Percentiles rank a stretch among this genome's conserved stretches.
phyloP scores from a whole-genome alignment of 2,329 filamentous ascomycete species.

The Grosmannia penicillata region DNA sequence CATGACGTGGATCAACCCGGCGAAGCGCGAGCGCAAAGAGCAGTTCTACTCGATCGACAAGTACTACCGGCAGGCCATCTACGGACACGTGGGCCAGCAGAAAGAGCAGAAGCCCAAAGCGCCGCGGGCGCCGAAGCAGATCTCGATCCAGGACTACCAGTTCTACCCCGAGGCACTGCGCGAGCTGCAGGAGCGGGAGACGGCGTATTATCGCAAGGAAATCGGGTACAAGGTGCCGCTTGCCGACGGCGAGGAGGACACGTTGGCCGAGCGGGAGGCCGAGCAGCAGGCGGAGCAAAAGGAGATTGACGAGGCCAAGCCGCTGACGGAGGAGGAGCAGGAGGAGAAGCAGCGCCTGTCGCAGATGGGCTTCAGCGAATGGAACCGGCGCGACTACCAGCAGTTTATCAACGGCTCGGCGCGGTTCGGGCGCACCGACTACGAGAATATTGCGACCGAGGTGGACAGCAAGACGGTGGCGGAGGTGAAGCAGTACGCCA shows the following conservation, averaged over 20 bases:
- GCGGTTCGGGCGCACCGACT: constrained; percentile 79
- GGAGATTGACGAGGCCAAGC: constrained; percentile 82
- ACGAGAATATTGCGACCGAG: constrained; percentile 71
- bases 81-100: constrained; percentile 56
- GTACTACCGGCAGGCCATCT: constrained; percentile 87
- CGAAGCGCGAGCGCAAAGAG: constrained; percentile 96
- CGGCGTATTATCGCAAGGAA: constrained; percentile 88
- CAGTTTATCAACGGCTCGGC: constrained; percentile 94
- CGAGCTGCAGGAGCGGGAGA: constrained; percentile 91
- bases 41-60: constrained; percentile 98
- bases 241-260: constrained; percentile 73
- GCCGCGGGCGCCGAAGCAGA: constrained; percentile 87
- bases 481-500: constrained; percentile 82
- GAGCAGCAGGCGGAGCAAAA: constrained; percentile 78
- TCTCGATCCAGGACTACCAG: constrained; percentile 87
- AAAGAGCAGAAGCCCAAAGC: constrained; percentile 87
- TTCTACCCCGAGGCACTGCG: constrained; percentile 79
- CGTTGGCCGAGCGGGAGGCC: constrained; percentile 69
- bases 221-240: constrained; percentile 90
- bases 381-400: constrained; percentile 96
- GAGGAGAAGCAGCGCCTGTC: constrained; percentile 74
- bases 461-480: constrained; percentile 77
- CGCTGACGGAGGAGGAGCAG: constrained; percentile 78
- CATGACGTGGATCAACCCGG: constrained; percentile 92
- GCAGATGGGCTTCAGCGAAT: constrained; percentile 75